Percentiles rank a stretch among this genome's conserved stretches.
These are phyloP conservation scores for Penicillium waksmanii DNA, from an alignment of 495 filamentous ascomycete genomes.

Conservation along the genomic window DNA sequence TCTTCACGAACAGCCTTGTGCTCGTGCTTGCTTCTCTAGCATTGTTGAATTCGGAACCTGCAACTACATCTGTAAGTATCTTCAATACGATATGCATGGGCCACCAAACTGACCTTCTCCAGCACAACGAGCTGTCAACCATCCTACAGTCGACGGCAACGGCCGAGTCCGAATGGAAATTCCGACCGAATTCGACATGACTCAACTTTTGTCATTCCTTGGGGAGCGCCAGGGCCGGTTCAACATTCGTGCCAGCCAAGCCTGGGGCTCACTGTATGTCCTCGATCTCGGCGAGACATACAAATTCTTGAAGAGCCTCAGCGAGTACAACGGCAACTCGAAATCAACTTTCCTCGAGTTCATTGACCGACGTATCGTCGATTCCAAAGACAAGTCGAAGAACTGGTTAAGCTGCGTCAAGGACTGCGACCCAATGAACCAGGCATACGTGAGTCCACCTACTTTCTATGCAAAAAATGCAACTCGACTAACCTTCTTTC, in stretches of 20 bases:
- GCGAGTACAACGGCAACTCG: conserved; percentile 51
- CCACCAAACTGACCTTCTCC: conserved; percentile 24
- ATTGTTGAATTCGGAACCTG: conserved; percentile 56
- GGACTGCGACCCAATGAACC: conserved; percentile 49
- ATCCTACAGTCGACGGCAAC: conserved; percentile 41
- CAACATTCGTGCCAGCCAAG: conserved; percentile 53
- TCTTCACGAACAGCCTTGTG: conserved; percentile 52
- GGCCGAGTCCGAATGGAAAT: conserved; percentile 46
- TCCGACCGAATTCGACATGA: conserved; percentile 46
- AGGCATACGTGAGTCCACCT: conserved; percentile 43
- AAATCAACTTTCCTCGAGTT: conserved; percentile 52
- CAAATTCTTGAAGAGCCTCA: conserved; percentile 47
- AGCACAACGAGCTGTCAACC: conserved; percentile 56
- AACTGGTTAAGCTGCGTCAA: conserved; percentile 53
- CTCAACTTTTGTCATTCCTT: conserved; percentile 46
- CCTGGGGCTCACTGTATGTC: conserved; percentile 49
- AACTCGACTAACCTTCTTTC: neutral
- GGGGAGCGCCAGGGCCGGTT: conserved; percentile 48
- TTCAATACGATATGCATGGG: neutral
- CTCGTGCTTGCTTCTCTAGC: conserved; percentile 50
- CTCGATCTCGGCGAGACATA: conserved; percentile 50
- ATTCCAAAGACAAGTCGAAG: conserved; percentile 53
- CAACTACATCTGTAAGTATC: conserved; percentile 52
- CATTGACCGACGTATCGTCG: conserved; percentile 50
- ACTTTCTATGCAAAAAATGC: neutral